These are phyloP conservation scores for Auricularia auricula-judae DNA, from an alignment of 768 basidiomycete genomes.

Conservation along the genomic window DNA sequence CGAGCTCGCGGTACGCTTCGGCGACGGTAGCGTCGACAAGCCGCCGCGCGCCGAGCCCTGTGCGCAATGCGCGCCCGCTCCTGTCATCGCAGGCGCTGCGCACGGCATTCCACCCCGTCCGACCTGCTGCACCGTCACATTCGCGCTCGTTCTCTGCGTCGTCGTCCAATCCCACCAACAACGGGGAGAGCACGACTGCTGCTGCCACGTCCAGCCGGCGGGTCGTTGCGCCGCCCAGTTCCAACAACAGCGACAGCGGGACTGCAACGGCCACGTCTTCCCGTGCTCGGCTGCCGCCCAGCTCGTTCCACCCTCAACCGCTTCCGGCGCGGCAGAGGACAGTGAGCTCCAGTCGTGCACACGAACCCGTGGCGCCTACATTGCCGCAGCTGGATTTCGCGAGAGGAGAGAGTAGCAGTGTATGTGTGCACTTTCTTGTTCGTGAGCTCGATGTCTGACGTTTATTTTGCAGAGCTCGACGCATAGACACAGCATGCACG, in stretches of 20 bases:
- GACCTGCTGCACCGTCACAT: not conserved
- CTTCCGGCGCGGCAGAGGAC: too few relatives aligned
- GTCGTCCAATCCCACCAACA: not conserved
- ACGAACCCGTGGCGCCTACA: too few relatives aligned
- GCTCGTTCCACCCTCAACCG: too few relatives aligned
- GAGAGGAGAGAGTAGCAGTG: too few relatives aligned
- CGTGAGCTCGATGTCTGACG: too few relatives aligned
- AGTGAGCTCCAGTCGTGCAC: too few relatives aligned
- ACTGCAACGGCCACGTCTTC: not conserved
- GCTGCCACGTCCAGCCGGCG: too few relatives aligned
- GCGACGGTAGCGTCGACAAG: not conserved
- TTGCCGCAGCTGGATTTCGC: too few relatives aligned
- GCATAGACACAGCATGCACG: too few relatives aligned
- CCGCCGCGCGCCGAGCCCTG: not conserved
- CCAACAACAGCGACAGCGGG: not conserved
- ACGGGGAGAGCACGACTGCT: not conserved
- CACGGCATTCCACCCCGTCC: not conserved
- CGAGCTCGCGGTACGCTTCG: not conserved
- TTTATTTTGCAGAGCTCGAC: too few relatives aligned
- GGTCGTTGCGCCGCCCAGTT: not conserved
- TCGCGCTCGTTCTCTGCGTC: not conserved
- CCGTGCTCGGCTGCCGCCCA: too few relatives aligned
- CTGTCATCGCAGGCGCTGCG: not conserved
- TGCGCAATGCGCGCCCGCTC: not conserved
- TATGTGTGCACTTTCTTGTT: too few relatives aligned